Base-by-base conservation (phyloP, 495 filamentous ascomycete species). In the Parmelia sp. region DNA sequence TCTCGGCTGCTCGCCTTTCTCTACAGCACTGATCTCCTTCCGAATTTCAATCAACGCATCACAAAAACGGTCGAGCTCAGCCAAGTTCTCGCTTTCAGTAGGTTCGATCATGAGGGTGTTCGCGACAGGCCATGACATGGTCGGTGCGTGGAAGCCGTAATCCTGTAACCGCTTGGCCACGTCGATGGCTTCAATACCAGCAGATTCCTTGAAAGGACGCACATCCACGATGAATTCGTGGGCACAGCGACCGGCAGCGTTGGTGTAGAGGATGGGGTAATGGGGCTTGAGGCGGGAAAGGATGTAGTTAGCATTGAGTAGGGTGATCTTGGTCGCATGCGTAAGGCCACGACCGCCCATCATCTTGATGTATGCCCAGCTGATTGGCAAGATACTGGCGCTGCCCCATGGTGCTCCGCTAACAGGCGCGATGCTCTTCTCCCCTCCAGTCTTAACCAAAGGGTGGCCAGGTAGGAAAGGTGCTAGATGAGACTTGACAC, bases 101-200 rank as follows among this genome's bases (percentile, higher is more conserved):
- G 94, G 94, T 80, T 98, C 94, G 69, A 98, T 96, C 94, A 98
- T 98, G 25, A 98, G 84, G 2, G 94, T 98, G 75, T 94, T 94
- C 55, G 91, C 82, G 4, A 98, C 93, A 9, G 94, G 94, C 92
- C 92, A 98, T 72, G 87, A 91, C 94, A 98, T 97, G 55, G 94
- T 98, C 4, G 94, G 94, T 5, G 95, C 91, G 74, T 98, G 94
- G 84, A 98, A 98, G 49, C 94, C 94, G 73, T 96, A 98, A 72
- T 98, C 94, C 76, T 97, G 93, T 12, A 98, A 86, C 64, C 94
- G 91, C 81, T 98, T 98, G 69, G 94, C 94, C 63, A 98, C 88
- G 70, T 98, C 94, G 71, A 97, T 96, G 49, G 92, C 94, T 78
- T 97, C 93, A 71, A 98, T 80, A 17, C 90, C 90, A 59, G 88